Percentiles rank a stretch among this genome's conserved stretches.
Conservation (phyloP, 2,329 filamentous ascomycete genomes). For the Davidsoniella australis region DNA sequence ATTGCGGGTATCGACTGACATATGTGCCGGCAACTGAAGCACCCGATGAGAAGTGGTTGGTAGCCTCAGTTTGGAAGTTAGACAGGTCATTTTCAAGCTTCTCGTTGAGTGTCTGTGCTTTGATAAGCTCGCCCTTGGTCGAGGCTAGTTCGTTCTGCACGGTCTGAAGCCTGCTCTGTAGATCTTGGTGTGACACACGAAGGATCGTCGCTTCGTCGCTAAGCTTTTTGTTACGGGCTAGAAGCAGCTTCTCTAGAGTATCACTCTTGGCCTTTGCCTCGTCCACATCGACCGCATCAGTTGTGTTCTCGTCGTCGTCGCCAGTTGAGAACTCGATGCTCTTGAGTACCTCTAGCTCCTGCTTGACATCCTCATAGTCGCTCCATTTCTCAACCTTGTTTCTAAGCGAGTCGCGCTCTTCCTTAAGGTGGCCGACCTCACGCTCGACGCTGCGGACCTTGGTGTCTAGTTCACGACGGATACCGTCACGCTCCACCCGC, state of each 20-base stretch:
- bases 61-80: constrained; percentile 69
- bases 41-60: constrained; percentile 61
- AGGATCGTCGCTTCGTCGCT: constrained; percentile 85
- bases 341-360: constrained; percentile 90
- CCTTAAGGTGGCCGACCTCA: constrained; percentile 54
- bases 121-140: constrained; percentile 74
- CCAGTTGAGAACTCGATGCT: constrained; percentile 93
- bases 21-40: constrained; percentile 91
- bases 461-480: constrained; percentile 58
- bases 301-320: constrained; percentile 47
- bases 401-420: constrained; percentile 66
- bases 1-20: constrained; percentile 57
- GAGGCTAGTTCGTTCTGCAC: constrained; percentile 70
- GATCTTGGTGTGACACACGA: constrained; percentile 82
- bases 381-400: constrained; percentile 73
- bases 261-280: constrained; percentile 47
- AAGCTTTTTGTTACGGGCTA: constrained; percentile 92
- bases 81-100: constrained; percentile 87
- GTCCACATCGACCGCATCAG: constrained; percentile 14
- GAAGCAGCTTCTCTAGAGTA: constrained; percentile 73
- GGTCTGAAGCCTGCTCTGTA: constrained; percentile 62
- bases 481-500: constrained; percentile 66
- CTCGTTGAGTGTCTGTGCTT: constrained; percentile 64
- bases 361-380: constrained; percentile 92
- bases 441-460: constrained; percentile 66